Base-by-base conservation (phyloP, 140 eudicot genomes). In the Ambrosia hybrid region DNA sequence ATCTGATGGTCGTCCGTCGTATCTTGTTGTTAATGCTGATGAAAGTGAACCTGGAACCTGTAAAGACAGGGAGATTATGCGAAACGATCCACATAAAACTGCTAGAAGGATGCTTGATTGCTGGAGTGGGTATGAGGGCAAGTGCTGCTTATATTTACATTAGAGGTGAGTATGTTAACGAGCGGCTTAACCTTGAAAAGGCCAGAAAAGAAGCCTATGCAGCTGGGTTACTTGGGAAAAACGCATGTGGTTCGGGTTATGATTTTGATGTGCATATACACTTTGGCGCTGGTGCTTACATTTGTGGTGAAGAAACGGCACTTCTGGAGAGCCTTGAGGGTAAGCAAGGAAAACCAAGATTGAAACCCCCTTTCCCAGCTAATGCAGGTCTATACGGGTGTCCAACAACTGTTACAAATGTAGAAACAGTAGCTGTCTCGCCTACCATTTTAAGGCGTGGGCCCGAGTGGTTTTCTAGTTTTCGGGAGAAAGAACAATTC, bases 11-110 rank as follows among this genome's bases (percentile, higher is more conserved):
- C 96, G 97, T 64, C 97, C 97, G 30, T 91, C 97, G 1, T 95
- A 95, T 74, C 96, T 95, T 74, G 97, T 95, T 63, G 97, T 91
- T 30, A 95, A 95, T 74, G 99, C 99, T 52, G 99, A 95, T 82
- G 99, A 95, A 79, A 91, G 96, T 83, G 99, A 95, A 78, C 99
- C 99, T 3, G 99, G 97, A 76, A 95, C 99, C 4, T 95, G 97
- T 60, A 95, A 95, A 58, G 99, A 95, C 59, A 75, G 99, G 56
- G 97, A 90, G 76, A 90, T 95, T 2, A 91, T 95, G 97, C 87
- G 97, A 26, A 96, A 95, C 34, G 97, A 90, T 73, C 99, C 97
- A 4, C 99, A 91, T 79, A 91, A 91, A 60, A n/a, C 79, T 95
- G n/a, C 76, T 95, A 12, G 99, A 95, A 79, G 99, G 99, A n/a